Conservation (phyloP, 1,284 basidiomycete genomes). For the Marasmius tenuissimus region DNA sequence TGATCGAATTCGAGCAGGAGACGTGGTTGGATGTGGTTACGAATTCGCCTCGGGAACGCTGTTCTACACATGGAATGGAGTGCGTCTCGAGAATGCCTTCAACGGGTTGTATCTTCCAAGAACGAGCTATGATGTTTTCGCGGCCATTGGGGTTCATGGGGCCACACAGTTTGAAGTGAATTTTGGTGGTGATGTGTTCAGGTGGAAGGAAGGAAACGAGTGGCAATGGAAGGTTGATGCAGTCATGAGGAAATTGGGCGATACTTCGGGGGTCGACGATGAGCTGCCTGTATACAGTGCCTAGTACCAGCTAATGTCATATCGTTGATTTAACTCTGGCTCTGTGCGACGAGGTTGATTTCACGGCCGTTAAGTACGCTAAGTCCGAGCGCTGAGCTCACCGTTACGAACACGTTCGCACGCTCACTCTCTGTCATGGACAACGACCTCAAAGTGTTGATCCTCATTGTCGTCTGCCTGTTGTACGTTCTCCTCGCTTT, state of each 20-base stretch:
- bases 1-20: slow-evolving; percentile 36
- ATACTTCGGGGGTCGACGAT: slow-evolving; percentile 22
- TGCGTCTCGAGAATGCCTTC: slow-evolving; percentile 58
- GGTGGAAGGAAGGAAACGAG: slow-evolving; percentile 64
- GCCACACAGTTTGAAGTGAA: slow-evolving; percentile 58
- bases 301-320: not conserved
- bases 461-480: not conserved
- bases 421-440: not conserved
- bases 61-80: slow-evolving; percentile 70
- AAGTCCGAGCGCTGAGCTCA: no score
- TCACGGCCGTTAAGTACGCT: no score
- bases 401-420: no score
- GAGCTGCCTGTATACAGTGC: slow-evolving; percentile 29
- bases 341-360: no score
- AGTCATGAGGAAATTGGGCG: slow-evolving; percentile 45
- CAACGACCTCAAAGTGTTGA: not conserved
- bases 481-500: not conserved
- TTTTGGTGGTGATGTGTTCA: slow-evolving; percentile 58
- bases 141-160: slow-evolving; percentile 61
- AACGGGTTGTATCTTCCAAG: slow-evolving; percentile 57
- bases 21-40: slow-evolving; percentile 65
- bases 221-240: slow-evolving; percentile 60
- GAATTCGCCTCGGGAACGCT: slow-evolving; percentile 49
- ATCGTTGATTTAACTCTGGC: no score
- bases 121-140: slow-evolving; percentile 55